phyloP scores from a whole-genome alignment of 441 rosid genomes.

The Brassica hybrid region DNA sequence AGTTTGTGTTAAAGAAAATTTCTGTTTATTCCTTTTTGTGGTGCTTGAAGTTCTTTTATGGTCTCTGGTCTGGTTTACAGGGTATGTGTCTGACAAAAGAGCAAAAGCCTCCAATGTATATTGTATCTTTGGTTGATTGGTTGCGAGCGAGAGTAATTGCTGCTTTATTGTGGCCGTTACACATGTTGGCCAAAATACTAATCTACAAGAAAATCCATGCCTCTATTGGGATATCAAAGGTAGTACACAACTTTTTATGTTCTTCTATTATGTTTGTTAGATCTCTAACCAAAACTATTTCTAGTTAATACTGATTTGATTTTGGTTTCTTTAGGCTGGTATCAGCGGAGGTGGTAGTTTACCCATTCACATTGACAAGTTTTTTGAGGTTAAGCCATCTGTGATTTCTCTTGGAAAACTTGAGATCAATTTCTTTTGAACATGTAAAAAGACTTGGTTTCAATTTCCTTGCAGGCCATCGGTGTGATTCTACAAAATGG shows the following conservation, averaged over 20 bases:
- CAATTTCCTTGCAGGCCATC: conserved; percentile 66
- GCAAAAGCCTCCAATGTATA: conserved; percentile 60
- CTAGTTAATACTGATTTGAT: conserved; percentile 15
- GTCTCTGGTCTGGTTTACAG: conserved; percentile 42
- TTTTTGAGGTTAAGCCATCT: too few relatives aligned
- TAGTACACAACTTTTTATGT: conserved; percentile 22
- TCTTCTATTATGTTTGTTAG: neutral
- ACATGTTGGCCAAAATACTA: conserved; percentile 75
- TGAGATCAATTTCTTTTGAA: neutral
- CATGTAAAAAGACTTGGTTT: conserved; percentile 16
- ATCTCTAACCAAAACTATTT: neutral
- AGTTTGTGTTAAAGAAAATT: neutral
- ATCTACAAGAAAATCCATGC: conserved; percentile 78
- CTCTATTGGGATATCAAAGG: conserved; percentile 91
- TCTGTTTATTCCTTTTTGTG: neutral
- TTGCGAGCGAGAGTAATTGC: conserved; percentile 75
- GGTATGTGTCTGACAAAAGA: conserved; percentile 73
- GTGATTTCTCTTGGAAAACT: neutral
- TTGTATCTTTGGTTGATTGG: conserved; percentile 63
- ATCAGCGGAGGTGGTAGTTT: conserved; percentile 94
- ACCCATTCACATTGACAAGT: conserved; percentile 78
- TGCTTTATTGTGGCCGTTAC: conserved; percentile 79
- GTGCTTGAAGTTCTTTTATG: conserved; percentile 1
- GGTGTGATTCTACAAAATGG: conserved; percentile 85
- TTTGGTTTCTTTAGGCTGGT: conserved; percentile 73